Evolutionary conservation across 2,329 filamentous ascomycete genomes (phyloP).

Genomic region (Xylariaceae sp.): DNA sequence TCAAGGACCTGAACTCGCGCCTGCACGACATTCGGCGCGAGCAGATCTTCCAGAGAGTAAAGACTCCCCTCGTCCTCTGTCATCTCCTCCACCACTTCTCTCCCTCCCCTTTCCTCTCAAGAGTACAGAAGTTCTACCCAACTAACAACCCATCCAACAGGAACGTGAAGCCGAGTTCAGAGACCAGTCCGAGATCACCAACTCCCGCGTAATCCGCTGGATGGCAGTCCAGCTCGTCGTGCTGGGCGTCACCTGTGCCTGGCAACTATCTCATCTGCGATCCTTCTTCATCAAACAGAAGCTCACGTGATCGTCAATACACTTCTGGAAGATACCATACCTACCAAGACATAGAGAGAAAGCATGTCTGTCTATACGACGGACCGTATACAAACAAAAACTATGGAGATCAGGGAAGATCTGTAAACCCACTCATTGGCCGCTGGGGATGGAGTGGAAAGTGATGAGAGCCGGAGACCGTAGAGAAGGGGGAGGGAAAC

Average conservation of each 20-base stretch:
- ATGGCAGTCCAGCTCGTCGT: conserved; percentile 84
- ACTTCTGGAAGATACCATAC: neutral
- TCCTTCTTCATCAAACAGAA: conserved; percentile 99
- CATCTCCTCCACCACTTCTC: neutral
- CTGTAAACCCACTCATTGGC: too few species aligned
- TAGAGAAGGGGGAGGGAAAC: too few species aligned
- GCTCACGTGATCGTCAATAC: conserved; percentile 62
- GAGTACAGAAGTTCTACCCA: neutral
- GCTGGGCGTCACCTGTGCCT: conserved; percentile 82
- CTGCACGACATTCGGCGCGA: conserved; percentile 86
- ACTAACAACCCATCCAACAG: conserved; percentile 39
- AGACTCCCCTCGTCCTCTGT: conserved; percentile 12
- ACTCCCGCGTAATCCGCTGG: conserved; percentile 88
- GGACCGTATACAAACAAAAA: too few species aligned
- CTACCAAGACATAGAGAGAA: neutral
- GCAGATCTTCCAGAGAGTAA: conserved; percentile 91
- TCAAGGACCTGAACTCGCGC: conserved; percentile 82
- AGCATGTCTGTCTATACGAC: neutral
- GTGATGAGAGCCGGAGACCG: too few species aligned
- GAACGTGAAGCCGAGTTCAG: conserved; percentile 97
- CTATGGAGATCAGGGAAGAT: too few species aligned
- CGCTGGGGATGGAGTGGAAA: too few species aligned
- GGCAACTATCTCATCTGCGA: conserved; percentile 92
- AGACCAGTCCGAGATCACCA: conserved; percentile 93
- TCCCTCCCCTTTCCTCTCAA: neutral